Base-by-base conservation (phyloP, 768 basidiomycete species). In the Dioszegia crocea region DNA sequence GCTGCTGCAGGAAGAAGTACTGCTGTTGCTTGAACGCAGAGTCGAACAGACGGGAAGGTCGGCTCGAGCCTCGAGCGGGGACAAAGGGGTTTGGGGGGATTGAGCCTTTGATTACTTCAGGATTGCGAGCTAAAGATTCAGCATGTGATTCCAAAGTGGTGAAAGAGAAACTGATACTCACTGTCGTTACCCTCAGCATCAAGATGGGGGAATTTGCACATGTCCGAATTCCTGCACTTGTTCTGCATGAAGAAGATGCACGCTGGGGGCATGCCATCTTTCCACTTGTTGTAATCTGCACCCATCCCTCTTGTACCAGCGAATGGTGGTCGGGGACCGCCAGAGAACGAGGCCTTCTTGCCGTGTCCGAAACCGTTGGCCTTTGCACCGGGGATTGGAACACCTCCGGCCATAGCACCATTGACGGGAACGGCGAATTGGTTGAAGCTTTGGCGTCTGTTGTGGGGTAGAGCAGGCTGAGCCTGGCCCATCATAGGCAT, bases 191-290 rank as follows among this genome's bases (percentile, higher is more conserved):
- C 77, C 46, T 76, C 71, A 9, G 69, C 63, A 40, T 69, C 67
- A 26, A 78, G 56, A 55, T 78, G 77, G 46, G 77, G 76, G 66
- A 78, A 78, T 40, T 76, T 75, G 63, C 77, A 78, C 63, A 72
- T 71, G 21, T 77, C 74, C 12, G 70, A 73, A 55, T 71, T 77
- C 50, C 71, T 67, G 50, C 76, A 77, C 54, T 75, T 77, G 39
- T 56, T 68, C 50, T 72, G 67, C n/a, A 27, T 50, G 68, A 71
- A 74, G 62, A 75, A 77, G 19, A 68, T 65, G 48, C 71, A 75
- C 10, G 73, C 63, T 38, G 75, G 75, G 2, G 74, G 76, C 27
- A 65, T 57, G 16, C 73, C 71, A 46, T 74, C 73, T 47, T 68
- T 74, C 69, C 75, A 76, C 10, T 57, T 57, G 14, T 71, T 73